Base-by-base conservation (phyloP, 2,329 filamentous ascomycete species). In the Neofusicoccum umdonicola region DNA sequence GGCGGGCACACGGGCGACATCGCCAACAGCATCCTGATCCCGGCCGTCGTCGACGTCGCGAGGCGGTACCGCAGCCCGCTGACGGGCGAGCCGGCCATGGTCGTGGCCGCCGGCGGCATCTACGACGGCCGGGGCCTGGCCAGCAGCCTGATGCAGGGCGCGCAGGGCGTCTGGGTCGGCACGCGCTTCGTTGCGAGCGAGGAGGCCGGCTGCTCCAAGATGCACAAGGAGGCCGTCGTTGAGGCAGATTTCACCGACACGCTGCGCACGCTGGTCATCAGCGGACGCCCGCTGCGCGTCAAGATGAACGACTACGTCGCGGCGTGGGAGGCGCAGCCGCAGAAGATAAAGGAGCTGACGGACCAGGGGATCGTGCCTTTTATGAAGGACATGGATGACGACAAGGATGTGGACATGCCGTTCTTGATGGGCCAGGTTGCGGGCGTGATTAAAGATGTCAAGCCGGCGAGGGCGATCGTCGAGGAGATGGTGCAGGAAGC, bases 341-440 rank as follows among this genome's bases (percentile, higher is more conserved):
- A 88, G 48, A 88, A 90, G 77, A 90, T 97, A 72, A 87, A 85
- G 78, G 84, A 87, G 76, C 80, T 97, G 74, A 93, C 90, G 39
- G 87, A 89, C 41, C 81, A 83, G 69, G 94, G 94, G 0, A 79
- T 96, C 35, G 89, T 96, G 66, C 94, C 94, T 0, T 82, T 97
- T 68, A 87, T 90, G 78, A 84, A 91, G 73, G 94, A 98, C 74
- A 82, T 97, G 72, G 91, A 96, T 57, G 84, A 92, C 63, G 90
- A 90, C 1, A 89, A 88, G 63, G 92, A 97, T 45, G 81, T 96
- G 12, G 94, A 97, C 73, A 82, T 90, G 64, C 94, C 94, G 12
- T 93, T 94, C 77, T 75, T 97, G 72, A 97, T 97, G 94, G 94
- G 94, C 1, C 92, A 97, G 80, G 93, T 97, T 8, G 91, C 92